Base-by-base conservation (phyloP, 306 rosid species). In the Rosa multiflora region DNA sequence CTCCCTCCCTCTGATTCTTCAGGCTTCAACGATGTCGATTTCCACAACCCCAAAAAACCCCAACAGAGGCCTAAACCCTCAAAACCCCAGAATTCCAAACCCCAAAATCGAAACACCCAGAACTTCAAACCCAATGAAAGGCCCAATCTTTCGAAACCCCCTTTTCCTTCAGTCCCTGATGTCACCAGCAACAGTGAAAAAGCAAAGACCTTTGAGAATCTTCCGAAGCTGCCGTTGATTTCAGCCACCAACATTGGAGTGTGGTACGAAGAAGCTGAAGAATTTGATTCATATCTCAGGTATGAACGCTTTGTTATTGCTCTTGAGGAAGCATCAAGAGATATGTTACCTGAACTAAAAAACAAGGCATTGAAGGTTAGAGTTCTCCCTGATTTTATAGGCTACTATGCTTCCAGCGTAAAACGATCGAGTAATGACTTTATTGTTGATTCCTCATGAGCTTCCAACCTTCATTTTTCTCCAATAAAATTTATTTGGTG, bases 271-370 rank as follows among this genome's bases (percentile, higher is more conserved):
- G 96, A 93, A 26, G 92, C 90, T 1, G 93, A 75, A 40, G 94
- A 93, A 75, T 66, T 93, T 71, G 23, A 51, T 12, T 39, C 2
- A 21, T 67, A 58, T 79, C 43, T 82, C 83, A 95, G 99, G 89
- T 95, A 95, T 80, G 98, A 95, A 74, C 86, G 97, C n/a, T 95
- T 90, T 88, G 78, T 91, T 85, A 70, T 83, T 79, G 92, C 96
- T 44, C 97, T 95, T 35, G 99, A 95, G 89, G 99, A 93, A 90
- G 98, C 99, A 76, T 95, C 99, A 52, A 84, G 91, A 84, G 99
- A 95, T 85, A 87, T 90, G 91, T 89, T 95, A 77, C 93, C 99
- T 71, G 88, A 89, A 76, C 86, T 95, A 0, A 95, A 93, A 87
- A 79, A 72, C 85, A 95, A 93, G 88, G 91, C 99, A 75, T 68